Conservation (phyloP, 306 rosid species). For the Trifolium subterraneum region DNA sequence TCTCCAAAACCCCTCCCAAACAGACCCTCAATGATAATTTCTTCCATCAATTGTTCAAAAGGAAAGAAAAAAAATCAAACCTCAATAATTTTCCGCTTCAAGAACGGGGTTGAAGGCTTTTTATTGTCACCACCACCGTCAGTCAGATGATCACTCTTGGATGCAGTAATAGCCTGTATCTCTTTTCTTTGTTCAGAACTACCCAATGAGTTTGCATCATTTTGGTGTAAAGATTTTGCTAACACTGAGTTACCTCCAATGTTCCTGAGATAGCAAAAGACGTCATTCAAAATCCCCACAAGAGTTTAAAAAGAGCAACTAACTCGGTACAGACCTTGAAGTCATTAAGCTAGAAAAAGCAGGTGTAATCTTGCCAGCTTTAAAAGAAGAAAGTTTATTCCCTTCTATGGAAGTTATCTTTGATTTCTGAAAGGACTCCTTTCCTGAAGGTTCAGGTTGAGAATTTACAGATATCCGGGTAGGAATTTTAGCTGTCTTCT, state of each 20-base stretch:
- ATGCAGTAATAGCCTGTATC: slow-evolving; percentile 43
- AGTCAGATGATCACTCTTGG: slow-evolving; percentile 45
- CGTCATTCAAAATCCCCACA: slow-evolving; percentile 34
- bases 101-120: slow-evolving; percentile 41
- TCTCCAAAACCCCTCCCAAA: too few relatives aligned
- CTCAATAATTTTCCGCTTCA: slow-evolving; percentile 75
- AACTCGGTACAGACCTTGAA: slow-evolving; percentile 54
- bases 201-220: slow-evolving; percentile 41
- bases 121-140: slow-evolving; percentile 56
- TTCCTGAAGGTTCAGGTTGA: slow-evolving; percentile 45
- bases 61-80: slow-evolving; percentile 44
- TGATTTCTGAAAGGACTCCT: slow-evolving; percentile 48
- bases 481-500: slow-evolving; percentile 45
- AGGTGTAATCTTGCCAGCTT: slow-evolving; percentile 53
- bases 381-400: slow-evolving; percentile 53
- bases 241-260: slow-evolving; percentile 47
- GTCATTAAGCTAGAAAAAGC: slow-evolving; percentile 54
- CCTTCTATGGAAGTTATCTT: slow-evolving; percentile 53
- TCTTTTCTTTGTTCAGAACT: slow-evolving; percentile 47
- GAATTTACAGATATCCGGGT: slow-evolving; percentile 47
- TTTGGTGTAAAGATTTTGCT: slow-evolving; percentile 48
- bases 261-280: slow-evolving; percentile 46
- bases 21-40: not conserved
- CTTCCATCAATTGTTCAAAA: slow-evolving; percentile 31
- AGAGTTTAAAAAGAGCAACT: slow-evolving; percentile 19